Evolutionary conservation across 306 rosid genomes (phyloP).

Genomic region (Trifolium dubium): DNA sequence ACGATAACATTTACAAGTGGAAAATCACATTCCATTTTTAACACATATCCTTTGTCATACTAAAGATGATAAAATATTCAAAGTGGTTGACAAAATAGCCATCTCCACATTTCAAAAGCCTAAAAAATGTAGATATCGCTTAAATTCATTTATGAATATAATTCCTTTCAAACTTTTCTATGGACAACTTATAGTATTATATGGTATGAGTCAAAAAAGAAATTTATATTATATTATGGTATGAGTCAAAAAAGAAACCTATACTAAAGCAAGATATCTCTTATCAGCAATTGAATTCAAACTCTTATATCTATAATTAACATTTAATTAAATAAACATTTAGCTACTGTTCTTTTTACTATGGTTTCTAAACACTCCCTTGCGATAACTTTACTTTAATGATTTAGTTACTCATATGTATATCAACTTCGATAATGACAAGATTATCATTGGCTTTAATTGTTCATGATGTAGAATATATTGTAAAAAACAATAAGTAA

Average conservation of each 20-base stretch:
- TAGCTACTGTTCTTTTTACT: conserved; percentile 36
- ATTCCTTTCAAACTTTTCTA: not conserved
- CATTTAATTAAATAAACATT: too few relatives aligned
- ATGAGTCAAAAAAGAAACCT: too few relatives aligned
- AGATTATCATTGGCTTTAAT: conserved; percentile 40
- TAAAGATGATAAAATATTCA: conserved; percentile 23
- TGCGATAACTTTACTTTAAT: conserved; percentile 30
- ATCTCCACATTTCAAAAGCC: conserved; percentile 28
- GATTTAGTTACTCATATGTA: conserved; percentile 33
- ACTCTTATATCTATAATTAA: not conserved
- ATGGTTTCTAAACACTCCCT: conserved; percentile 14
- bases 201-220: too few relatives aligned
- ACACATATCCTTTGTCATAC: too few relatives aligned
- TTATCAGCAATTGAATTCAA: not conserved
- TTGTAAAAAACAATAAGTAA: not conserved
- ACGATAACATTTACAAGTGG: too few relatives aligned
- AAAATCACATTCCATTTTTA: too few relatives aligned
- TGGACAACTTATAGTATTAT: not conserved
- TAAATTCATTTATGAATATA: not conserved
- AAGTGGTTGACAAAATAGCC: conserved; percentile 26
- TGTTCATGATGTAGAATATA: conserved; percentile 38
- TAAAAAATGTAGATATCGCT: not conserved
- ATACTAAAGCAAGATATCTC: too few relatives aligned
- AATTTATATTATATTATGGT: too few relatives aligned
- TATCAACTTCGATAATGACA: conserved; percentile 44